Conservation (phyloP, 2,329 filamentous ascomycete species). For the Xylaria hypoxylon region DNA sequence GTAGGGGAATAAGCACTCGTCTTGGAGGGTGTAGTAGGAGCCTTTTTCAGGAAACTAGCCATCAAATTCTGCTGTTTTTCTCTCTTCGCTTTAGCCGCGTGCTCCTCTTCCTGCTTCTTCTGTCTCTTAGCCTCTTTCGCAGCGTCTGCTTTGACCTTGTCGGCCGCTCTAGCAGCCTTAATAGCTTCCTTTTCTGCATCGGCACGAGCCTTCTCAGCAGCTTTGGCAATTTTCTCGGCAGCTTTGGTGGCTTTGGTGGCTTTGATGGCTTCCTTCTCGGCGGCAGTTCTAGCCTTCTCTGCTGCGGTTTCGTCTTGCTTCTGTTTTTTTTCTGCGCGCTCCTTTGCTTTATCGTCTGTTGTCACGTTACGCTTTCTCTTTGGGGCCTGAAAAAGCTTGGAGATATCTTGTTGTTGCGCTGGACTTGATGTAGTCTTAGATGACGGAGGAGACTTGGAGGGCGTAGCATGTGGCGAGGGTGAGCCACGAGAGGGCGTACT, state of each 20-base stretch:
- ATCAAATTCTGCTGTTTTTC: conserved; percentile 54
- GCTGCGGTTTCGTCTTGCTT: conserved; percentile 62
- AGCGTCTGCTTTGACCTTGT: conserved; percentile 58
- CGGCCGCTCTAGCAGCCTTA: conserved; percentile 37
- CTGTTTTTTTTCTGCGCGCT: conserved; percentile 60
- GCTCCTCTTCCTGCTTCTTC: conserved; percentile 54
- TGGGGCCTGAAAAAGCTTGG: conserved; percentile 35
- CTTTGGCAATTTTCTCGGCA: conserved; percentile 31
- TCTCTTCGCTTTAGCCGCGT: conserved; percentile 57
- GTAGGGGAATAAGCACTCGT: conserved; percentile 33
- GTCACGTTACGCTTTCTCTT: conserved; percentile 56
- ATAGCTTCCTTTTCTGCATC: conserved; percentile 57
- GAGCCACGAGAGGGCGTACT: conserved; percentile 56
- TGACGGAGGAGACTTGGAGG: conserved; percentile 42
- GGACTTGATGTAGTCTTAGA: conserved; percentile 42
- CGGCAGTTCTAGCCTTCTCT: conserved; percentile 42
- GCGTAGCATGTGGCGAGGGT: conserved; percentile 52
- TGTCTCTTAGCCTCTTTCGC: conserved; percentile 57
- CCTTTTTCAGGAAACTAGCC: conserved; percentile 44
- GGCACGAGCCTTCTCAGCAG: conserved; percentile 54
- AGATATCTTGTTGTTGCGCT: conserved; percentile 8
- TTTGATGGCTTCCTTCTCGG: conserved; percentile 33
- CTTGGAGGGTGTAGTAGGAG: conserved; percentile 45
- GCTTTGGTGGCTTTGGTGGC: conserved; percentile 26
- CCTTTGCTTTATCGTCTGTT: conserved; percentile 54